Evolutionary conservation across 768 basidiomycete genomes (phyloP), one percentile per base, ranked within the genome.

Genomic region (Gymnopilus junonius): DNA sequence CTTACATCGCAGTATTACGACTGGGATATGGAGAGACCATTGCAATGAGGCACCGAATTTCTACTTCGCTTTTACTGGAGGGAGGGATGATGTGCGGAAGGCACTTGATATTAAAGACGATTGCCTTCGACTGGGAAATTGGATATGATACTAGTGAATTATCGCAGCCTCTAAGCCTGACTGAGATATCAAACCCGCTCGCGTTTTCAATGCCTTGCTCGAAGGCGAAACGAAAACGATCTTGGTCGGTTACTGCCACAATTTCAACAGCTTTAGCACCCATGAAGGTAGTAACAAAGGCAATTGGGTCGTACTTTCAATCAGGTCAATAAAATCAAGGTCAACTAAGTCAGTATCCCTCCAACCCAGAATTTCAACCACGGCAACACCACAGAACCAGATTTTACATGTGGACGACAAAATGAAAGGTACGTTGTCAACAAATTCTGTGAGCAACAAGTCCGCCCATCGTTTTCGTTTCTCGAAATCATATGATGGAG

Each of bases 381-480:
- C 82, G 4, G 89, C 85, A 23, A 83, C 81, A 37, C 87, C 86
- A 71, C 89, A 92, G 73, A 87, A 93, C 64, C 91, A 82, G 31
- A 94, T 82, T 64, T 83, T 85, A 69, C 83, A 83, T 8, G 81
- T 70, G n/a, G 76, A 76, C 27, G 89, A 92, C 62, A 93, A 80
- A 46, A 94, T 78, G 69, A 95, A 80, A 34, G 86, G 77, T 71
- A 92, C 82, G 17, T 84, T 87, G 63, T 93, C 93, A 31, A 90
- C 86, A 31, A 93, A 83, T 71, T 94, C 94, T 1, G 86, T 82
- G 62, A 91, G 76, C 25, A 94, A 80, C 14, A 95, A 79, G 73
- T 95, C 93, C 17, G 88, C 89, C 94, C 94, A 95, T 59, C 89
- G 83, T 73, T 94, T 94, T 59, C 93, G 80, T 71, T 92, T 93